Conservation (phyloP, 2,329 filamentous ascomycete genomes). For the Cordyceps cicadae region DNA sequence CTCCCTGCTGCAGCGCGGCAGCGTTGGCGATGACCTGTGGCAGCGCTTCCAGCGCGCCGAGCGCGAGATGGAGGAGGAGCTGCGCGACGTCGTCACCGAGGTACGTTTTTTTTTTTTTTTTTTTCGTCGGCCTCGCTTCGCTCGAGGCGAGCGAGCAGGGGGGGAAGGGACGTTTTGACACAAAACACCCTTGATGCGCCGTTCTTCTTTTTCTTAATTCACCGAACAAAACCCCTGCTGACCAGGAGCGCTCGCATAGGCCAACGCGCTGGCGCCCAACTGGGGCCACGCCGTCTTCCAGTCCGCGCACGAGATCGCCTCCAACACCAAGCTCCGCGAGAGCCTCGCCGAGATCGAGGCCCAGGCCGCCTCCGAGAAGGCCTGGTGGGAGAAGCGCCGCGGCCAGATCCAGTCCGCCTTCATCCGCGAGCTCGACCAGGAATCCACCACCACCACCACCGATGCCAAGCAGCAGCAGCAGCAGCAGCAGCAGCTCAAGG, state of each 20-base stretch:
- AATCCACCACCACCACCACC: background rate
- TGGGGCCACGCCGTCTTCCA: conserved; percentile 98
- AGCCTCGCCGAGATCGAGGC: conserved; percentile 67
- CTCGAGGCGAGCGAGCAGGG: background rate
- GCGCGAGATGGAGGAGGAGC: conserved; percentile 94
- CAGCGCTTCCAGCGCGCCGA: conserved; percentile 86
- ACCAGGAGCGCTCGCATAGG: conserved; percentile 42
- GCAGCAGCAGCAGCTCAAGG: conserved; percentile 20
- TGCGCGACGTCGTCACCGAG: conserved; percentile 89
- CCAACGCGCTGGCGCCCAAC: conserved; percentile 77
- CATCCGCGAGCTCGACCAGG: conserved; percentile 72
- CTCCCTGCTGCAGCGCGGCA: conserved; percentile 76
- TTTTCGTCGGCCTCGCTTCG: conserved; percentile 2
- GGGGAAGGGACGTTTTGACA: no score
- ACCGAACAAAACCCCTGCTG: background rate
- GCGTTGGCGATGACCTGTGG: conserved; percentile 93
- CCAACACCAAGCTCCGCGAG: conserved; percentile 69
- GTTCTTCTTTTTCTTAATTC: no score
- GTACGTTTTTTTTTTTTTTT: conserved; percentile 37
- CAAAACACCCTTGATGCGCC: background rate
- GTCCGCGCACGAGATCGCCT: conserved; percentile 89
- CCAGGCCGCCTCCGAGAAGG: conserved; percentile 64
- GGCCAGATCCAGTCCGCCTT: conserved; percentile 66
- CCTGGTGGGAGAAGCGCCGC: conserved; percentile 87
- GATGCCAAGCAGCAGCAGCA: conserved; percentile 20